Evolutionary conservation across 179 eudicot species (phyloP), one percentile per base, ranked within the genome.

Genomic region (Spergularia azorica): DNA sequence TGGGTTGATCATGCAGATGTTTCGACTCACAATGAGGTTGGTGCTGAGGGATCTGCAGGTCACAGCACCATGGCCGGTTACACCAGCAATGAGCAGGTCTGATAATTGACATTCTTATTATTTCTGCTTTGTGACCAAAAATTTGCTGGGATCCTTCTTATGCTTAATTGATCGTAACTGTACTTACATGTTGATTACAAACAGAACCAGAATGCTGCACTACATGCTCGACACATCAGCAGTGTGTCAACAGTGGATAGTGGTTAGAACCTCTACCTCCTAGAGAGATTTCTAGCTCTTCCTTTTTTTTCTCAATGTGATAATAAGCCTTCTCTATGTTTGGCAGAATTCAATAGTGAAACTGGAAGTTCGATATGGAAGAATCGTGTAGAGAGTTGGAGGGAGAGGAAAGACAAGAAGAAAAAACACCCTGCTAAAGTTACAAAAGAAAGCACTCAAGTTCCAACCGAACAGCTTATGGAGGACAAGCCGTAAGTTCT

Each of bases 361-460:
- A 76, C 89, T 70, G 99, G 99, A 80, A 89, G 89, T 46, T 88
- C 97, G 5, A 90, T 95, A 82, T 95, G 99, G 99, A 95, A 95
- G 84, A 89, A 90, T 75, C 85, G 99, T 68, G 97, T 95, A 74
- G 93, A 89, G 39, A 91, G 99, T 80, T 95, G 99, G 99, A 93
- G 89, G 82, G 99, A 95, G 9, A 91, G 86, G 83, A 91, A 88
- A 76, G 89, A 85, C 72, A 90, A 93, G 87, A 95, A 91, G 89
- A 91, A 94, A 71, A 86, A 79, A 75, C 74, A 70, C 7, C 74
- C 82, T 14, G 81, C 64, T 48, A 91, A 88, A 82, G 87, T 71
- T 77, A 80, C 79, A n/a, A 88, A 89, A 84, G 94, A 88, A 84
- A 81, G 77, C 51, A 84, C 76, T 67, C 82, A 87, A 82, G 72